Evolutionary conservation across 2,329 filamentous ascomycete species (phyloP).

Genomic region (Xylariomycetidae sp.): DNA sequence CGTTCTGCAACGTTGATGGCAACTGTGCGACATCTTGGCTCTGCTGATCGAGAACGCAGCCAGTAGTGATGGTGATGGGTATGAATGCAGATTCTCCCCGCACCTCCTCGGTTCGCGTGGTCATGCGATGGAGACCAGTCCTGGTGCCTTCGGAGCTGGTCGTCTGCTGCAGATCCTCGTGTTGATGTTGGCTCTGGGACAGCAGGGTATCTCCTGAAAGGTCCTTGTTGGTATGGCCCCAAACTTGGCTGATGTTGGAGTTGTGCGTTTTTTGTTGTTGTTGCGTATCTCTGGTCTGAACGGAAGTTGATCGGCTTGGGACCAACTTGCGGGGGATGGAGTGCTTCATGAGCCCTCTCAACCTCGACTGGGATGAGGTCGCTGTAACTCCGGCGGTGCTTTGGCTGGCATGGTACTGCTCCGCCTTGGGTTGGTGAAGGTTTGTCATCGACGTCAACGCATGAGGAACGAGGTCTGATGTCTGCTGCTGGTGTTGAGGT

Average conservation of each 20-base stretch:
- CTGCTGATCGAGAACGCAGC: conserved; percentile 31
- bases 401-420: too few species aligned
- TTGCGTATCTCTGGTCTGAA: conserved; percentile 8
- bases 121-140: conserved; percentile 3
- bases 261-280: conserved; percentile 5
- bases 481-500: too few species aligned
- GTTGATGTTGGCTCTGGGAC: conserved; percentile 7
- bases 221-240: conserved; percentile 6
- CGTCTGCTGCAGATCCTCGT: conserved; percentile 4
- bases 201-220: conserved; percentile 4
- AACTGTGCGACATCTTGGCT: conserved; percentile 8
- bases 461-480: too few species aligned
- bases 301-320: conserved; percentile 17
- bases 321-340: conserved; percentile 20
- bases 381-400: conserved; percentile 26
- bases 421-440: too few species aligned
- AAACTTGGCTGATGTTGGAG: conserved; percentile 7
- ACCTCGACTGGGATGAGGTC: conserved; percentile 32
- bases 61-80: conserved; percentile 60
- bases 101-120: conserved; percentile 5
- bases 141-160: conserved; percentile 5
- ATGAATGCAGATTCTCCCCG: conserved; percentile 41
- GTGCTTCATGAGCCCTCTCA: conserved; percentile 23
- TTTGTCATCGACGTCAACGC: too few species aligned
- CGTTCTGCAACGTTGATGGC: conserved; percentile 1